These are phyloP conservation scores for Suillus decipiens DNA, from an alignment of 768 basidiomycete species.

Conservation along the genomic window DNA sequence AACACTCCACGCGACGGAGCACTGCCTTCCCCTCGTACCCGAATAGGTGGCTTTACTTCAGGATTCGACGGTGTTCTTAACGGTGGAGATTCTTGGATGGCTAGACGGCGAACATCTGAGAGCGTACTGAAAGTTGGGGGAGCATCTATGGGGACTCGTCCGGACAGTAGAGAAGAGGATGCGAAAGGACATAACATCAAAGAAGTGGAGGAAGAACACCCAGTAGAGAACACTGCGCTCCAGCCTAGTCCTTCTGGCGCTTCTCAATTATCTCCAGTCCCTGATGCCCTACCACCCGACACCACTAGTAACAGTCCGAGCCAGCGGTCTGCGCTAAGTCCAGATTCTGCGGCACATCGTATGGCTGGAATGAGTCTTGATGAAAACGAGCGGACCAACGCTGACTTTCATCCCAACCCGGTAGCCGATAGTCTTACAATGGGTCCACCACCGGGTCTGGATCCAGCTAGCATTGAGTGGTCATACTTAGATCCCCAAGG, in stretches of 20 bases:
- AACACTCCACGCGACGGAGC: slow-evolving; percentile 51
- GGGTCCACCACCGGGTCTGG: slow-evolving; percentile 50
- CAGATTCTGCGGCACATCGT: slow-evolving; percentile 14
- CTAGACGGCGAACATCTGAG: slow-evolving; percentile 64
- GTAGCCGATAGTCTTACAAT: slow-evolving; percentile 19
- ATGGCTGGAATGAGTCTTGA: slow-evolving; percentile 22
- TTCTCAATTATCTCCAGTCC: slow-evolving; percentile 16
- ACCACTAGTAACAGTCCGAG: not conserved
- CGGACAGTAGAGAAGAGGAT: slow-evolving; percentile 40
- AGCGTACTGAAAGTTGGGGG: slow-evolving; percentile 45
- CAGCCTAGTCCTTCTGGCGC: slow-evolving; percentile 12
- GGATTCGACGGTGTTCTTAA: slow-evolving; percentile 75
- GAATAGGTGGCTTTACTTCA: slow-evolving; percentile 56
- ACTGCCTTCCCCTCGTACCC: slow-evolving; percentile 64
- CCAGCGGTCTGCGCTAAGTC: slow-evolving; percentile 5
- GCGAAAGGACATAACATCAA: slow-evolving; percentile 50
- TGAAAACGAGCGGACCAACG: slow-evolving; percentile 12
- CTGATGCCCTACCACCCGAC: slow-evolving; percentile 15
- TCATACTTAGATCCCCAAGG: slow-evolving; percentile 92
- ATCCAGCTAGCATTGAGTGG: slow-evolving; percentile 75
- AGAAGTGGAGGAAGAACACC: slow-evolving; percentile 54
- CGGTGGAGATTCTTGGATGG: slow-evolving; percentile 68
- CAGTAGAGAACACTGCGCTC: slow-evolving; percentile 11
- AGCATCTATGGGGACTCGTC: slow-evolving; percentile 37
- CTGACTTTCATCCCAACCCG: slow-evolving; percentile 13